Base-by-base conservation (phyloP, 352 stramenopile species). In the Phytophthora macrochlamydospora region DNA sequence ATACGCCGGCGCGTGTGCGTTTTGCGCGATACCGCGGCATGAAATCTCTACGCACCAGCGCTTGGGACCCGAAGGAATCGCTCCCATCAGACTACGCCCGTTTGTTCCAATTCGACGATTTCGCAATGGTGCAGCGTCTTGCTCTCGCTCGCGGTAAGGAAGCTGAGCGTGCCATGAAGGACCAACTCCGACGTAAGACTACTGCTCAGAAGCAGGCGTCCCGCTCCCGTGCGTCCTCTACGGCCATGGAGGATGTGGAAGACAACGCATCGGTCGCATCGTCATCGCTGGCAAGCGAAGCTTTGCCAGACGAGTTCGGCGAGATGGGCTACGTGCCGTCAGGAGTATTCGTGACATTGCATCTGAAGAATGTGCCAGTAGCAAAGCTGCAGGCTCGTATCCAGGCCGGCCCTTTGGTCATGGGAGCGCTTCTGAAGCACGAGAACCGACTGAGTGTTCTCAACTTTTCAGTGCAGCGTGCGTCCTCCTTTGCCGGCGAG, bases 51-150 rank as follows among this genome's bases (percentile, higher is more conserved):
- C 92, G 97, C 31, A 99, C 95, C 59, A 98, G 91, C 59, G 73
- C 85, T 52, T 99, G 98, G 98, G 97, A 99, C 71, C 85, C 97
- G 2, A 99, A 99, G 78, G 98, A 99, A 80, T 98, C 96, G 70
- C 92, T 99, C 7, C 98, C 98, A 28, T 85, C 91, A 30, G 93
- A 98, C 49, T 99, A 99, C 76, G 93, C 94, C 29, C 90, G 94
- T 5, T 85, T 99, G 30, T 99, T 98, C 77, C 93, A 99, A 76
- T 98, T 99, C 69, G 78, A 89, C 8, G 97, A 97, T 80, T 99
- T 99, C 73, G 88, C 91, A 29, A 92, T 91, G 66, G 96, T 97
- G 35, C 95, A 99, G 85, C 92, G 96, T 31, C 77, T 94, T 59
- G 92, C 98, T 7, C 88, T 99, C 57, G 68, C 83, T 51, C 83